Percentiles rank a stretch among this genome's conserved stretches.
phyloP scores from a whole-genome alignment of 441 rosid species.

The Adansonia madagascariensis region DNA sequence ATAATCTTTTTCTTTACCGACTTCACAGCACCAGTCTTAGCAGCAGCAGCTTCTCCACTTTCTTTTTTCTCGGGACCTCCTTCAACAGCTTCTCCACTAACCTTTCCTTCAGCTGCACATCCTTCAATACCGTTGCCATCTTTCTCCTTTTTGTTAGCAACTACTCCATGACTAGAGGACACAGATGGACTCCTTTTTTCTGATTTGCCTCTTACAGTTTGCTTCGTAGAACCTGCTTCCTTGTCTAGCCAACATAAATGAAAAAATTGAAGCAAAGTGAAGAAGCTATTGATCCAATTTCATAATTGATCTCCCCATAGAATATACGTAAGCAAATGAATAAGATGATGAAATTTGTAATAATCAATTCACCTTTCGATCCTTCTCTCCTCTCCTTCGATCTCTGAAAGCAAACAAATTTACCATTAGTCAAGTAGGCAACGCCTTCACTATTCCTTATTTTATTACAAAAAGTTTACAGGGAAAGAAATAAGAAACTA shows the following conservation, averaged over 20 bases:
- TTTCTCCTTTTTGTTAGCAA: constrained; percentile 44
- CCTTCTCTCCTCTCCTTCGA: constrained; percentile 57
- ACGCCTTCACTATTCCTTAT: constrained; percentile 1
- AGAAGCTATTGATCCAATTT: constrained; percentile 12
- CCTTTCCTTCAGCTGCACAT: constrained; percentile 36
- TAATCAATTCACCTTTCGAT: constrained; percentile 54
- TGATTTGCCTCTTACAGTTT: constrained; percentile 42
- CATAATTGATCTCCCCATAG: constrained; percentile 14
- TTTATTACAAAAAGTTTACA: neutral
- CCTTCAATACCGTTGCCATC: constrained; percentile 42
- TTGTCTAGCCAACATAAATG: constrained; percentile 40
- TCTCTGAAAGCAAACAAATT: constrained; percentile 45
- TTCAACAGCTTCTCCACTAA: constrained; percentile 39
- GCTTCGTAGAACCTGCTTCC: constrained; percentile 46
- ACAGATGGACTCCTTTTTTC: constrained; percentile 44
- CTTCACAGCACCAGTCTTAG: constrained; percentile 51
- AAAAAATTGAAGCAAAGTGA: constrained; percentile 20
- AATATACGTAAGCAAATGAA: constrained; percentile 14
- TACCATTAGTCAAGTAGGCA: constrained; percentile 28
- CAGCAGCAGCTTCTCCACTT: constrained; percentile 42
- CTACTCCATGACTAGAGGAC: constrained; percentile 36
- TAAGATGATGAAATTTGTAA: constrained; percentile 22
- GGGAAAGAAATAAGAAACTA: neutral
- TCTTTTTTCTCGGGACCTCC: constrained; percentile 47
- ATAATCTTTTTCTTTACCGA: constrained; percentile 75